Conservation (phyloP, 2,329 filamentous ascomycete species). For the Venturia aucupariae region DNA sequence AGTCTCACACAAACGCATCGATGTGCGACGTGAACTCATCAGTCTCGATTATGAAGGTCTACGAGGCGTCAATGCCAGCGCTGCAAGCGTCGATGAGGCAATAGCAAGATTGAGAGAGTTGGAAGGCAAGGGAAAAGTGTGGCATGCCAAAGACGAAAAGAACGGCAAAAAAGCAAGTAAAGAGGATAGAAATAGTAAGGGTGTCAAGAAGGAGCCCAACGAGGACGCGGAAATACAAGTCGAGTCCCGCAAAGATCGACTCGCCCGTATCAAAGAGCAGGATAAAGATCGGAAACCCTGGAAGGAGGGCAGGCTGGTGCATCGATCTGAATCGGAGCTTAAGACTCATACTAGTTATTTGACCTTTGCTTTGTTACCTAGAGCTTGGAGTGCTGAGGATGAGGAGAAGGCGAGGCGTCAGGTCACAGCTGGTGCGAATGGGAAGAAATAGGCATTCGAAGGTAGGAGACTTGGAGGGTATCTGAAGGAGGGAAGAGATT, state of each 20-base stretch:
- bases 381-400: conserved; percentile 74
- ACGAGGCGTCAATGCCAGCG: conserved; percentile 57
- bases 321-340: conserved; percentile 75
- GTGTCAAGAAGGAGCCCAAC: conserved; percentile 23
- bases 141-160: conserved; percentile 19
- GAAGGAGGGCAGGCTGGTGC: conserved; percentile 67
- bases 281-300: conserved; percentile 47
- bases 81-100: conserved; percentile 71
- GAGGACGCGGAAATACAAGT: conserved; percentile 18
- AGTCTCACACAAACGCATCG: conserved; percentile 67
- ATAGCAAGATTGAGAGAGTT: conserved; percentile 63
- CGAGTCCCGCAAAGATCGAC: conserved; percentile 20
- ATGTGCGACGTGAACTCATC: conserved; percentile 72
- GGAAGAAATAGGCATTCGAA: neutral
- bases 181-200: conserved; percentile 14
- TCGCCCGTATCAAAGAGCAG: conserved; percentile 27
- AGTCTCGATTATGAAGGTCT: conserved; percentile 61
- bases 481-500: neutral
- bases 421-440: neutral
- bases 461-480: neutral
- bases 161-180: conserved; percentile 13
- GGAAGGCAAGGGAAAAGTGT: conserved; percentile 46
- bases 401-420: conserved; percentile 46
- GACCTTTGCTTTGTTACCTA: conserved; percentile 83
- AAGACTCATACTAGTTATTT: conserved; percentile 98